A percentile compares a stretch with the other conserved stretches of the same genome.
phyloP scores from a whole-genome alignment of 768 basidiomycete genomes.

The Termitomyces sp. region DNA sequence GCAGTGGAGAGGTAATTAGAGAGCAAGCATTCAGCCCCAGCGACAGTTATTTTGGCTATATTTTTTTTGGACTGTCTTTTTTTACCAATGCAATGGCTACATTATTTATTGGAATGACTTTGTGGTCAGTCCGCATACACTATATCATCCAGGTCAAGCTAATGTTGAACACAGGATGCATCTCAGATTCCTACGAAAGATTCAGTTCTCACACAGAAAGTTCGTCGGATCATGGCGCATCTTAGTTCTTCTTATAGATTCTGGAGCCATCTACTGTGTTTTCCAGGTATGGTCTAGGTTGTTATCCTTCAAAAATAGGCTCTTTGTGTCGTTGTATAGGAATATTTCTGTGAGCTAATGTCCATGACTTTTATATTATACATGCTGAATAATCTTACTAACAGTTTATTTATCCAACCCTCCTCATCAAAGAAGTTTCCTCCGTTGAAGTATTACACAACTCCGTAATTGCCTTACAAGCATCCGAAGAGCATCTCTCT shows the following conservation, averaged over 20 bases:
- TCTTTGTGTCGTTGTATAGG: not conserved
- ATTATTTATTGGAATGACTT: not conserved
- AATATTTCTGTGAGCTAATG: not conserved
- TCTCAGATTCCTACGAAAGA: not conserved
- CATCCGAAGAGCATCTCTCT: not conserved
- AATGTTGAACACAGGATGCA: not conserved
- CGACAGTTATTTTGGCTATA: not conserved
- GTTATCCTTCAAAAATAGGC: not conserved
- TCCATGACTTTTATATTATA: not conserved
- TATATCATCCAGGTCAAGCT: not conserved
- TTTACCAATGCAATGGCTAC: not conserved
- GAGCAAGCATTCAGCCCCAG: no score
- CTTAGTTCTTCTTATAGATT: not conserved
- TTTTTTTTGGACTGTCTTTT: not conserved
- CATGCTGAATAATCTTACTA: not conserved
- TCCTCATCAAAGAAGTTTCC: not conserved
- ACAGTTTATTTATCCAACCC: not conserved
- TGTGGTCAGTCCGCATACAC: not conserved
- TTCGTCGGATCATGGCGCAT: not conserved
- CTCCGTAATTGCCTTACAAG: not conserved
- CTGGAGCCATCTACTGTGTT: not conserved
- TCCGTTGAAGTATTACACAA: not conserved
- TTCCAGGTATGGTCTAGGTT: not conserved
- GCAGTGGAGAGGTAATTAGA: no score
- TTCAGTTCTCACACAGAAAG: not conserved